A percentile compares a stretch with the other conserved stretches of the same genome.
phyloP scores from a whole-genome alignment of 2,329 filamentous ascomycete genomes.

The Calonectria hawksworthii region DNA sequence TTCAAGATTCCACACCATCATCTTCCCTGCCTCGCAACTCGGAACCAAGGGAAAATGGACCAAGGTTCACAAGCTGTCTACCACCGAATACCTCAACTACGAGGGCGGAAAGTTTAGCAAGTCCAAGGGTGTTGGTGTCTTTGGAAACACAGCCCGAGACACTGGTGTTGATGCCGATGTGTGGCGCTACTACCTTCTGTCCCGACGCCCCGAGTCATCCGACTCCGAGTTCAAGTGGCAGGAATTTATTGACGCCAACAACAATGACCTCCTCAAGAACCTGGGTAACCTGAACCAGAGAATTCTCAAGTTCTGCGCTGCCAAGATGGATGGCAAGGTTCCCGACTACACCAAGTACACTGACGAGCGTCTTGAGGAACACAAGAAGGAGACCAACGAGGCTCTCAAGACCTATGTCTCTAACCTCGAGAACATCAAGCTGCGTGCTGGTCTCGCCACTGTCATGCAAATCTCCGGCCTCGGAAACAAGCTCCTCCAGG shows the following conservation, averaged over 20 bases:
- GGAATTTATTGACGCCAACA: conserved; percentile 86
- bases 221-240: conserved; percentile 94
- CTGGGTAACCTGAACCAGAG: conserved; percentile 83
- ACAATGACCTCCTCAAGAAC: conserved; percentile 87
- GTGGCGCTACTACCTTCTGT: conserved; percentile 94
- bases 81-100: conserved; percentile 90
- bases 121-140: conserved; percentile 89
- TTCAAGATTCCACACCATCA: conserved; percentile 77
- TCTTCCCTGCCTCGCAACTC: conserved; percentile 90
- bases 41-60: conserved; percentile 91
- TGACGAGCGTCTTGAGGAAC: conserved; percentile 67
- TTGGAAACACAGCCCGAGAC: conserved; percentile 89
- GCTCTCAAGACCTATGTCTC: conserved; percentile 76
- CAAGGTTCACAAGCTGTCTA: conserved; percentile 88
- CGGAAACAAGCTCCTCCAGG: conserved; percentile 65
- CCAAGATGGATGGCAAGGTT: conserved; percentile 79
- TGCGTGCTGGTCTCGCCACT: conserved; percentile 75
- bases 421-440: conserved; percentile 78
- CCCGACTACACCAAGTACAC: conserved; percentile 73
- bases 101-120: conserved; percentile 95
- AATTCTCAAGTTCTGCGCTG: conserved; percentile 81
- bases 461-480: conserved; percentile 76
- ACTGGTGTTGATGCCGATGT: conserved; percentile 88
- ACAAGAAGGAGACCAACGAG: conserved; percentile 74
- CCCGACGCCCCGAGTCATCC: conserved; percentile 85